Conservation (phyloP, 2,329 filamentous ascomycete genomes). For the Tolypocladium cylindrosporum region DNA sequence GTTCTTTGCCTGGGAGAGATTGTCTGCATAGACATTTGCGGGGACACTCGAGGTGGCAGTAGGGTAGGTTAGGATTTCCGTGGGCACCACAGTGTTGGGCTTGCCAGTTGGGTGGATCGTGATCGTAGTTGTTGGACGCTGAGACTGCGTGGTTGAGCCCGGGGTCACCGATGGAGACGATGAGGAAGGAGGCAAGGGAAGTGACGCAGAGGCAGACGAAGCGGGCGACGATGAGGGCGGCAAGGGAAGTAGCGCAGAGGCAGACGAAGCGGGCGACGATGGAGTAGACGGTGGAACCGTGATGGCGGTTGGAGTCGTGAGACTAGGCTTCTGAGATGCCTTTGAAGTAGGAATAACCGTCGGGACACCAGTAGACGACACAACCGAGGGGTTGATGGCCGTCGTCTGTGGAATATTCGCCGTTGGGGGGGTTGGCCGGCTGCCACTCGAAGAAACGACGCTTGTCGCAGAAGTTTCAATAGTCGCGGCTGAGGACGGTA, state of each 20-base stretch:
- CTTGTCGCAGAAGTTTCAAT: background rate
- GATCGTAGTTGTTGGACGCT: slow-evolving; percentile 2
- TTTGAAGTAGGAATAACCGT: background rate
- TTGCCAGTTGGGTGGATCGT: slow-evolving; percentile 21
- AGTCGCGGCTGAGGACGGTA: too few relatives aligned
- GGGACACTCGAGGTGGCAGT: slow-evolving; percentile 29
- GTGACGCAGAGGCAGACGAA: background rate
- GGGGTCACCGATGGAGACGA: slow-evolving; percentile 5
- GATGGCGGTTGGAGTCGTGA: background rate
- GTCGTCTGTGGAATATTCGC: background rate
- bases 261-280: background rate
- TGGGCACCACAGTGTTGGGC: slow-evolving; percentile 30
- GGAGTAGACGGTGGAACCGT: background rate
- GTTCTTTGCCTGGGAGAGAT: slow-evolving; percentile 31
- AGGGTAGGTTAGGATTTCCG: slow-evolving; percentile 24
- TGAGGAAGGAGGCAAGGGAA: slow-evolving; percentile 1
- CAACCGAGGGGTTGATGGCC: background rate
- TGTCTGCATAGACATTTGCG: slow-evolving; percentile 29
- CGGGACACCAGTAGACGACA: background rate
- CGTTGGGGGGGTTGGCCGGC: background rate
- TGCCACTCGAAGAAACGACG: background rate
- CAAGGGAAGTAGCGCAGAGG: too few relatives aligned
- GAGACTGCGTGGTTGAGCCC: background rate
- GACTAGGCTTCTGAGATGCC: background rate
- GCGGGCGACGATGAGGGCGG: background rate